These are phyloP conservation scores for Escovopsis weberi DNA, from an alignment of 2,329 filamentous ascomycete genomes.

Conservation along the genomic window DNA sequence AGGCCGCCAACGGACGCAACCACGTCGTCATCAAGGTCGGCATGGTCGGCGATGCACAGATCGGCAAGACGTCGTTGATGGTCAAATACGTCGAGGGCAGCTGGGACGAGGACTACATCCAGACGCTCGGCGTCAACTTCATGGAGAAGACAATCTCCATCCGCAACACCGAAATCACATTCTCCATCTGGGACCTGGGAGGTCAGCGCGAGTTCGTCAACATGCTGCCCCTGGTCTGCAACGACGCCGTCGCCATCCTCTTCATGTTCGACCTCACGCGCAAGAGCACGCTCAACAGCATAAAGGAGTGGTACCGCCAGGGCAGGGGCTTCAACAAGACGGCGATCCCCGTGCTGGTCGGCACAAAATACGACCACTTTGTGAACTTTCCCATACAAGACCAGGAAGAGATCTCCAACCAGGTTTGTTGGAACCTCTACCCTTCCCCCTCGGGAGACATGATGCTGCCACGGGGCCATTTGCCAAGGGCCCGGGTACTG, in stretches of 20 bases:
- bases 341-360: conserved; percentile 93
- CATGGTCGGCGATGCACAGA: conserved; percentile 98
- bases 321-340: conserved; percentile 99
- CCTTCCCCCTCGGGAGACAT: no score
- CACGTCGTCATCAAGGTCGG: conserved; percentile 97
- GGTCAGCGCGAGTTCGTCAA: conserved; percentile 98
- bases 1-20: conserved; percentile 37
- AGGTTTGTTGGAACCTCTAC: conserved; percentile 37
- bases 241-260: conserved; percentile 93
- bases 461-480: no score
- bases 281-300: conserved; percentile 96
- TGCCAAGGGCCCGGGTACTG: neutral
- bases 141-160: conserved; percentile 99
- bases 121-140: conserved; percentile 96
- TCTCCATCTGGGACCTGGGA: conserved; percentile 97
- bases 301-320: conserved; percentile 99
- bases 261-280: conserved; percentile 99
- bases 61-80: conserved; percentile 98
- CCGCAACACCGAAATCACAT: conserved; percentile 97
- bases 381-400: conserved; percentile 96
- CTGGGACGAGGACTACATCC: conserved; percentile 99
- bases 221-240: conserved; percentile 98
- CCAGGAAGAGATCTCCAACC: conserved; percentile 95
- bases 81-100: conserved; percentile 99
- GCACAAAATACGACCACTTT: conserved; percentile 98